A percentile compares a stretch with the other conserved stretches of the same genome.
These are phyloP conservation scores for Cytospora leucostoma DNA, from an alignment of 2,329 filamentous ascomycete genomes.

Conservation along the genomic window DNA sequence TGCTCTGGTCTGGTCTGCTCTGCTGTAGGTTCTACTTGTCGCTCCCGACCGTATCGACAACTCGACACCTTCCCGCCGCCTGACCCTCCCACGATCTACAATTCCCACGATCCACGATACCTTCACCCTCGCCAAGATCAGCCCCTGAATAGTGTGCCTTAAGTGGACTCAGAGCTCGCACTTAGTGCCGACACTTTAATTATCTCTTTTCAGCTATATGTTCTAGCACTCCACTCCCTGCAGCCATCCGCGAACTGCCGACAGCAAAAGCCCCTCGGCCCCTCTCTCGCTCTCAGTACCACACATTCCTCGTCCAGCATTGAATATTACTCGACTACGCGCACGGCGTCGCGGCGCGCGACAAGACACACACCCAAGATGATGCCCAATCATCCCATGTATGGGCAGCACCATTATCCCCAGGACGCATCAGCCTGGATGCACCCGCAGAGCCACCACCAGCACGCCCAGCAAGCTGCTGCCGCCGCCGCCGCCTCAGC, in stretches of 20 bases:
- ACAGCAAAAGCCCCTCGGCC: constrained; percentile 1
- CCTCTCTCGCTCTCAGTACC: not conserved
- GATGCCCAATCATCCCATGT: constrained; percentile 66
- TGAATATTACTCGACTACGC: constrained; percentile 1
- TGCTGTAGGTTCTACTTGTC: not conserved
- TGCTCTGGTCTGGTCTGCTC: no score
- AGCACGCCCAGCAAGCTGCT: constrained; percentile 53
- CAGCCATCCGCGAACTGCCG: not conserved
- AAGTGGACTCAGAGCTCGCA: not conserved
- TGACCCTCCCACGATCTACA: not conserved
- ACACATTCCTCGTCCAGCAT: not conserved
- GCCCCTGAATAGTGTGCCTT: not conserved
- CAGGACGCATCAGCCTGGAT: constrained; percentile 67
- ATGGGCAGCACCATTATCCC: constrained; percentile 67
- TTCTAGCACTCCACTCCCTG: not conserved
- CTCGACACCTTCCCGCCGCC: constrained; percentile 1
- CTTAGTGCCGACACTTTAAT: not conserved
- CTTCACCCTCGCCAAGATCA: not conserved
- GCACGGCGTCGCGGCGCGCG: constrained; percentile 25
- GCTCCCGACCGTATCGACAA: not conserved
- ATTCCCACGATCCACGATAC: not conserved
- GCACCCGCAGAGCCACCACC: constrained; percentile 63
- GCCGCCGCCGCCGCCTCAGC: constrained; percentile 56
- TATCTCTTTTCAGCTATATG: not conserved
- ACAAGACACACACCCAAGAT: constrained; percentile 43